phyloP scores from a whole-genome alignment of 495 filamentous ascomycete species.

The Aspergillus wentii region DNA sequence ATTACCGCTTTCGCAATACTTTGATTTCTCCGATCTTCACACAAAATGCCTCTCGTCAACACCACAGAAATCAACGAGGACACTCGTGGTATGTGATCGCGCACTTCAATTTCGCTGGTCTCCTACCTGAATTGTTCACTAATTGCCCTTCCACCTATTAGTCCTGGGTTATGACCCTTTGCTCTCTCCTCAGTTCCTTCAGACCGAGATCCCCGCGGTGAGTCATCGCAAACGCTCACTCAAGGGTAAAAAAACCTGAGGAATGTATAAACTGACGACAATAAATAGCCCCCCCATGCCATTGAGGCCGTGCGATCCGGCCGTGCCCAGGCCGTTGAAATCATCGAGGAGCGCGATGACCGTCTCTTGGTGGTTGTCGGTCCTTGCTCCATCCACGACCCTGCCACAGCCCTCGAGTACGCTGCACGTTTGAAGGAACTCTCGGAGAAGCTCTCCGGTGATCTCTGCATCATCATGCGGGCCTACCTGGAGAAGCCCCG shows the following conservation, averaged over 20 bases:
- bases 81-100: conserved; percentile 48
- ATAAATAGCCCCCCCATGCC: conserved; percentile 38
- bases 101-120: no score
- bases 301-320: conserved; percentile 73
- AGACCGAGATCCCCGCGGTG: conserved; percentile 81
- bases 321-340: conserved; percentile 73
- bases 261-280: conserved; percentile 8
- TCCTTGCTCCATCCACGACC: conserved; percentile 97
- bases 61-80: conserved; percentile 47
- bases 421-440: conserved; percentile 68
- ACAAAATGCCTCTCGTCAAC: conserved; percentile 46
- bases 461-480: conserved; percentile 92
- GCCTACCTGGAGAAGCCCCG: conserved; percentile 98
- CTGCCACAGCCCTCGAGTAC: conserved; percentile 83
- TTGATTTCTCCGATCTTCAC: no score
- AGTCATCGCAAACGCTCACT: conserved; percentile 29
- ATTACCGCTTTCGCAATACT: no score
- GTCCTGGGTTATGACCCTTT: conserved; percentile 94
- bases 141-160: conserved; percentile 27
- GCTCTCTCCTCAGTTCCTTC: conserved; percentile 82
- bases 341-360: conserved; percentile 77
- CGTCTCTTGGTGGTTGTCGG: conserved; percentile 92
- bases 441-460: conserved; percentile 67
- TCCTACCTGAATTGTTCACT: neutral
- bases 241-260: neutral